Percentiles rank a stretch among this genome's conserved stretches.
These are phyloP conservation scores for Carex arenaria DNA, from an alignment of 202 grass and related monocot genomes.

Conservation along the genomic window DNA sequence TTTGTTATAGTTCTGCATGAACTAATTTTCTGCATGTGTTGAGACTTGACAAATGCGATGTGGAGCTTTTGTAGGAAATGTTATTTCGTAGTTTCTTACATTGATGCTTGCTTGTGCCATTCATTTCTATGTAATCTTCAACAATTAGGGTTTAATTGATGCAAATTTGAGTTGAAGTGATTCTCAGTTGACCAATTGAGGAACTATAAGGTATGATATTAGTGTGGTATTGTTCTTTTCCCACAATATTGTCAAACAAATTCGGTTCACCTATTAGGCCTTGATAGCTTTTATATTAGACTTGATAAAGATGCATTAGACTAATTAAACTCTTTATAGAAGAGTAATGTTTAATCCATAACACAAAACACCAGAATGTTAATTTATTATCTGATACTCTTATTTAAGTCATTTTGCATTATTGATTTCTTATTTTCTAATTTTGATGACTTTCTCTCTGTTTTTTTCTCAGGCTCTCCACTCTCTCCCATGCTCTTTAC, in stretches of 20 bases:
- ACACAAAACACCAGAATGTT: background rate
- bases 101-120: background rate
- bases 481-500: background rate
- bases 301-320: too few relatives aligned
- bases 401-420: background rate
- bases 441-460: too few relatives aligned
- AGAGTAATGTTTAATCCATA: too few relatives aligned
- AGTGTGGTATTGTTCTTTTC: too few relatives aligned
- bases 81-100: background rate
- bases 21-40: background rate
- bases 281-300: background rate
- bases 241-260: background rate
- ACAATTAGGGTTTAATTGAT: background rate
- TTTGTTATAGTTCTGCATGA: conserved; percentile 4
- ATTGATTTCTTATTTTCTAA: too few relatives aligned
- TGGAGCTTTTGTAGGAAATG: background rate
- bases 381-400: background rate
- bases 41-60: background rate
- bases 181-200: background rate
- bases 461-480: background rate
- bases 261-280: background rate
- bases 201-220: too few relatives aligned
- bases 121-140: background rate
- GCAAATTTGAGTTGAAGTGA: background rate
- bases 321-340: too few relatives aligned